phyloP scores from a whole-genome alignment of 2,329 filamentous ascomycete genomes.

The Fusarium luffae region DNA sequence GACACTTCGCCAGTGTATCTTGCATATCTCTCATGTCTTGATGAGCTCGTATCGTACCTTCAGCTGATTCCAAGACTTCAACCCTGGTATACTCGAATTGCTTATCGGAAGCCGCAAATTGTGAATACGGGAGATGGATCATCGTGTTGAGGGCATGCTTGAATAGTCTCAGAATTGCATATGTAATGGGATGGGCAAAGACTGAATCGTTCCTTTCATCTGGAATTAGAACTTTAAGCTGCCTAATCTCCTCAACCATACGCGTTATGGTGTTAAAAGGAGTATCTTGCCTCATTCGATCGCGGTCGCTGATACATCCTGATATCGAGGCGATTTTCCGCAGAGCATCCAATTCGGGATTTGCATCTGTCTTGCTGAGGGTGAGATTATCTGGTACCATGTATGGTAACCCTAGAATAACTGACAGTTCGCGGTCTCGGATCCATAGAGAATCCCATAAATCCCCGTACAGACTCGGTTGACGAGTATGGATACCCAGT shows the following conservation, averaged over 20 bases:
- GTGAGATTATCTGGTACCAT: slow-evolving; percentile 3
- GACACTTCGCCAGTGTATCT: slow-evolving; percentile 47
- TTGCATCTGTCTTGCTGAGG: neutral
- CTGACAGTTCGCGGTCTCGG: slow-evolving; percentile 55
- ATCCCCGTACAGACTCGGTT: slow-evolving; percentile 47
- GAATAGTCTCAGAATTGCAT: slow-evolving; percentile 53
- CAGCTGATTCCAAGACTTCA: slow-evolving; percentile 54
- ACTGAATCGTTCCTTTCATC: slow-evolving; percentile 13
- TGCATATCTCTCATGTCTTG: slow-evolving; percentile 42
- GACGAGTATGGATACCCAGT: slow-evolving; percentile 57
- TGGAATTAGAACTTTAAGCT: slow-evolving; percentile 50
- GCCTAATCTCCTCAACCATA: slow-evolving; percentile 49
- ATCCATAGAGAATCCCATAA: slow-evolving; percentile 55
- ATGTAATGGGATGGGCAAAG: slow-evolving; percentile 13
- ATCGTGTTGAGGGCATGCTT: slow-evolving; percentile 53
- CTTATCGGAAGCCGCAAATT: slow-evolving; percentile 51
- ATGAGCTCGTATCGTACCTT: slow-evolving; percentile 54
- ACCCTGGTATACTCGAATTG: slow-evolving; percentile 51
- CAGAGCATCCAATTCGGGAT: slow-evolving; percentile 27
- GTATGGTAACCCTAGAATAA: slow-evolving; percentile 28
- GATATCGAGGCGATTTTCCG: slow-evolving; percentile 10
- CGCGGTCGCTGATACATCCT: slow-evolving; percentile 21
- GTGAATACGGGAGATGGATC: slow-evolving; percentile 60
- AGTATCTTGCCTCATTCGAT: neutral
- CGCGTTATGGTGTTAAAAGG: slow-evolving; percentile 1